Evolutionary conservation across 2,329 filamentous ascomycete genomes (phyloP).

Genomic region (Aspergillus persii): DNA sequence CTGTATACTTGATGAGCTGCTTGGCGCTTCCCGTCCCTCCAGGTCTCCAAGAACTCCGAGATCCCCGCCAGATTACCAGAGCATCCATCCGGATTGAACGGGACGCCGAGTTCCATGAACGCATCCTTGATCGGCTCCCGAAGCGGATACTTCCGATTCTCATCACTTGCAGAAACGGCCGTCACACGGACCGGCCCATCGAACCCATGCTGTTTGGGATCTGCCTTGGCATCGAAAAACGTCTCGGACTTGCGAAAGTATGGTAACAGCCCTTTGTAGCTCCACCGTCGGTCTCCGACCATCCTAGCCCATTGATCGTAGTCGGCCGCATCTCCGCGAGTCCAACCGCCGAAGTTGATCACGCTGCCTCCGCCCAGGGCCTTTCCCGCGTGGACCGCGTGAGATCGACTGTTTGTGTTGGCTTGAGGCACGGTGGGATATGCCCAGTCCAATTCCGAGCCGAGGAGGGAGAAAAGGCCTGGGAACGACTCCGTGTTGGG

Average conservation of each 20-base stretch:
- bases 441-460: not conserved
- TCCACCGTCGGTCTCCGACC: constrained; percentile 21
- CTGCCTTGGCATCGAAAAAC: not conserved
- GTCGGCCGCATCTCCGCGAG: constrained; percentile 16
- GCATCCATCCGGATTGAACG: not conserved
- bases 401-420: not conserved
- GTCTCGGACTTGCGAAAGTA: constrained; percentile 18
- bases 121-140: not conserved
- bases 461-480: not conserved
- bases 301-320: constrained; percentile 22
- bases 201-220: constrained; percentile 1
- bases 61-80: not conserved
- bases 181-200: not conserved
- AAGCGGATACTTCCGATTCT: not conserved
- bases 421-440: not conserved
- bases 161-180: not conserved
- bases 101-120: not conserved
- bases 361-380: not conserved
- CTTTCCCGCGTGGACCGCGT: not conserved
- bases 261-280: constrained; percentile 19
- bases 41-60: not conserved
- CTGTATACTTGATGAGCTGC: not conserved
- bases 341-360: constrained; percentile 12
- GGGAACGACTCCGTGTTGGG: not conserved
- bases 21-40: not conserved